Conservation (phyloP, 306 rosid species). For the Quercus bicolor region DNA sequence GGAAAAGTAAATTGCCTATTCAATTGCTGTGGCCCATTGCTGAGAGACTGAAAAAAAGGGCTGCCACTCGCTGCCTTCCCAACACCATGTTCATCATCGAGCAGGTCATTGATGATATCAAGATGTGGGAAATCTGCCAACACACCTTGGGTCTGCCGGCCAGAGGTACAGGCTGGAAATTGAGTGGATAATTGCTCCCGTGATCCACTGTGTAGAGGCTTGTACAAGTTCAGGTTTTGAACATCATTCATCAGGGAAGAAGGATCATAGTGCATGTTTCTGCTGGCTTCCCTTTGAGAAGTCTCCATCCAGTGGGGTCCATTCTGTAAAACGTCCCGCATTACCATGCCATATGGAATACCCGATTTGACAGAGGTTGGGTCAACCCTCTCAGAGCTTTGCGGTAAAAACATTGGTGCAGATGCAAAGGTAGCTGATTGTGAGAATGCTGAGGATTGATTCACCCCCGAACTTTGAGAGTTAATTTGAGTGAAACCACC, state of each 20-base stretch:
- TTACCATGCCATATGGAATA: conserved; percentile 48
- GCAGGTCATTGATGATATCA: conserved; percentile 93
- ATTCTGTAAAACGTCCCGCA: conserved; percentile 52
- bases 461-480: conserved; percentile 49
- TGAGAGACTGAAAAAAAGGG: conserved; percentile 36
- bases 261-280: conserved; percentile 47
- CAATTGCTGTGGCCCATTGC: conserved; percentile 49
- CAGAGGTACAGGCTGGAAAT: conserved; percentile 56
- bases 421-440: conserved; percentile 64
- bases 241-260: conserved; percentile 45
- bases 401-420: conserved; percentile 55
- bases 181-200: conserved; percentile 43
- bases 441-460: conserved; percentile 50
- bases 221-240: conserved; percentile 58
- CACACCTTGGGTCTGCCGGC: conserved; percentile 68
- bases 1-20: conserved; percentile 78
- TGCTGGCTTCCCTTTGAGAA: conserved; percentile 55
- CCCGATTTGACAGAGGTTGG: conserved; percentile 43
- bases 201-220: conserved; percentile 47
- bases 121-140: conserved; percentile 88
- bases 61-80: conserved; percentile 35
- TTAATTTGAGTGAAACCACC: conserved; percentile 52
- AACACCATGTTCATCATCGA: conserved; percentile 67
- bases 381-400: conserved; percentile 62
- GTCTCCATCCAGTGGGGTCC: conserved; percentile 67